Conservation (phyloP, 2,329 filamentous ascomycete species). For the Paracorniculantispora psalliotae region DNA sequence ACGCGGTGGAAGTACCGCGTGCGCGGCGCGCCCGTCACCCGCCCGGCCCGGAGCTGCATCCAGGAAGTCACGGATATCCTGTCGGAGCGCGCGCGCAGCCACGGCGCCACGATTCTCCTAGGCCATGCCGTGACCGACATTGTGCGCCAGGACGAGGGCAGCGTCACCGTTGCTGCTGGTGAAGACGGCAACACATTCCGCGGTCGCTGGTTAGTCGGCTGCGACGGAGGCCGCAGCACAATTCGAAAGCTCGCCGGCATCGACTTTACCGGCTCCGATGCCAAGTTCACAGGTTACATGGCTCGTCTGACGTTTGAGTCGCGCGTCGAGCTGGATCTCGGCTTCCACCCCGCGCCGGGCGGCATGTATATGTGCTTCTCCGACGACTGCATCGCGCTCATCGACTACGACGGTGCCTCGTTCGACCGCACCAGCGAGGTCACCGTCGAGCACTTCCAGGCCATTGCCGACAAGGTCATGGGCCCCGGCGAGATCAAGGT, state of each 20-base stretch:
- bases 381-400: slow-evolving; percentile 18
- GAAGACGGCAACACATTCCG: background rate
- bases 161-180: slow-evolving; percentile 20
- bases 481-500: slow-evolving; percentile 22
- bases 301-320: slow-evolving; percentile 29
- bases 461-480: slow-evolving; percentile 19
- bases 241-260: slow-evolving; percentile 35
- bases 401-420: slow-evolving; percentile 20
- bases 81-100: slow-evolving; percentile 20
- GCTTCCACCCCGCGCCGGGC: slow-evolving; percentile 19
- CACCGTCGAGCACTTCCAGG: slow-evolving; percentile 19
- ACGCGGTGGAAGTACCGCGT: slow-evolving; percentile 27
- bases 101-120: slow-evolving; percentile 26
- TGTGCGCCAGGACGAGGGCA: slow-evolving; percentile 18
- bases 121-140: slow-evolving; percentile 22
- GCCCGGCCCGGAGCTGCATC: slow-evolving; percentile 19
- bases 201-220: slow-evolving; percentile 34
- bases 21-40: slow-evolving; percentile 24
- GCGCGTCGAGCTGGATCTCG: slow-evolving; percentile 22
- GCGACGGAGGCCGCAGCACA: slow-evolving; percentile 36
- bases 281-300: slow-evolving; percentile 32
- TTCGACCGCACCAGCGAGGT: slow-evolving; percentile 18
- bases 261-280: slow-evolving; percentile 30
- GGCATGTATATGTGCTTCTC: slow-evolving; percentile 25
- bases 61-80: slow-evolving; percentile 20